Evolutionary conservation across 768 basidiomycete genomes (phyloP).

Genomic region (Trichaptum fuscoviolaceum): DNA sequence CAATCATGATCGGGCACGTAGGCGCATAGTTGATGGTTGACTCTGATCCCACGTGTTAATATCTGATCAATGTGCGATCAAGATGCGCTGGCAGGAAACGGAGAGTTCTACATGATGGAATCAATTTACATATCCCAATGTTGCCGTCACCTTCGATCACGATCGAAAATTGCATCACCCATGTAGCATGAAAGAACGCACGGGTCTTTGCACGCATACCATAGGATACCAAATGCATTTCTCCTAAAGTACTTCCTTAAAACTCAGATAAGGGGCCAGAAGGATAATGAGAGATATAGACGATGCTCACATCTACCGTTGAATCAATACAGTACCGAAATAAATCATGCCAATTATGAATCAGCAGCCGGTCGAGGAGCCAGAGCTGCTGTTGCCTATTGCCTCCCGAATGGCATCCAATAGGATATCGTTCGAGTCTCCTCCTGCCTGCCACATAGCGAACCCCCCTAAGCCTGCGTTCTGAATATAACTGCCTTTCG

Average conservation of each 20-base stretch:
- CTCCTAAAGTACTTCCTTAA: no score
- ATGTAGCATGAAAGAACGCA: neutral
- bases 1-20: neutral
- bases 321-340: neutral
- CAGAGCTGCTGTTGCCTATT: slow-evolving; percentile 4
- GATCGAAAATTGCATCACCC: neutral
- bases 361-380: neutral
- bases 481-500: slow-evolving; percentile 38
- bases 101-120: neutral
- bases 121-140: neutral
- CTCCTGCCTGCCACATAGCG: slow-evolving; percentile 40
- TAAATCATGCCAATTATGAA: neutral
- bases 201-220: neutral
- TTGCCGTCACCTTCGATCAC: neutral
- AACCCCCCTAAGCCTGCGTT: slow-evolving; percentile 32
- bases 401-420: slow-evolving; percentile 23
- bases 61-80: neutral
- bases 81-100: neutral
- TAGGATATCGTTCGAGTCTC: slow-evolving; percentile 36
- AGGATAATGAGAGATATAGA: no score
- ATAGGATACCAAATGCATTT: no score
- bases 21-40: neutral
- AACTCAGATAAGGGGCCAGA: no score
- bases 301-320: neutral
- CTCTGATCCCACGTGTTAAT: neutral